Evolutionary conservation across 371 early-diverging fungal genomes (phyloP).

Genomic region (Amoeboaphelidium protococcarum): DNA sequence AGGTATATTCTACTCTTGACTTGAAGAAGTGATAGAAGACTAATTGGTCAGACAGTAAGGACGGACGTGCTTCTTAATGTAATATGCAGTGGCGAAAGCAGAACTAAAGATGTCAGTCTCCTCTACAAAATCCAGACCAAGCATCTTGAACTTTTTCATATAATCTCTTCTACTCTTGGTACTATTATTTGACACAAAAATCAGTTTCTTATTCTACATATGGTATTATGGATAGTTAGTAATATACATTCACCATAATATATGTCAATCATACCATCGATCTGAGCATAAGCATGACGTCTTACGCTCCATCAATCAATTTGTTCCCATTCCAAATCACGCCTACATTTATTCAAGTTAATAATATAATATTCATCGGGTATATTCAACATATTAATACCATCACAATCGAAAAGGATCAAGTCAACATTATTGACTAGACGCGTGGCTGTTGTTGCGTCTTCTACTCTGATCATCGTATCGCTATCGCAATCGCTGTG

Average conservation of each 20-base stretch:
- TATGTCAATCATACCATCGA: constrained; percentile 20
- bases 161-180: constrained; percentile 56
- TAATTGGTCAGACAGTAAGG: constrained; percentile 53
- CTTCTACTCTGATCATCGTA: too few relatives aligned
- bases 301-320: constrained; percentile 31
- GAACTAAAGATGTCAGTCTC: constrained; percentile 82
- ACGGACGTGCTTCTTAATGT: constrained; percentile 44
- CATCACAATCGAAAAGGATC: constrained; percentile 88
- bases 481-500: too few relatives aligned
- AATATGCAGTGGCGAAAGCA: constrained; percentile 79
- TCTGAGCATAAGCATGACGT: constrained; percentile 39
- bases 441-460: too few relatives aligned
- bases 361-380: neutral
- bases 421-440: constrained; percentile 50
- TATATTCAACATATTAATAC: constrained; percentile 14
- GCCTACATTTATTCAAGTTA: constrained; percentile 19
- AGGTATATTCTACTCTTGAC: too few relatives aligned
- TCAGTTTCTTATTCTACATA: constrained; percentile 22
- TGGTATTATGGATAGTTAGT: neutral
- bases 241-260: neutral
- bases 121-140: constrained; percentile 38
- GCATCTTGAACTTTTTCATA: constrained; percentile 41
- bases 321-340: constrained; percentile 68
- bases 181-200: constrained; percentile 91
- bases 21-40: too few relatives aligned